Evolutionary conservation across 1,284 basidiomycete species (phyloP).

Genomic region (Ceraceosorus bombacis): DNA sequence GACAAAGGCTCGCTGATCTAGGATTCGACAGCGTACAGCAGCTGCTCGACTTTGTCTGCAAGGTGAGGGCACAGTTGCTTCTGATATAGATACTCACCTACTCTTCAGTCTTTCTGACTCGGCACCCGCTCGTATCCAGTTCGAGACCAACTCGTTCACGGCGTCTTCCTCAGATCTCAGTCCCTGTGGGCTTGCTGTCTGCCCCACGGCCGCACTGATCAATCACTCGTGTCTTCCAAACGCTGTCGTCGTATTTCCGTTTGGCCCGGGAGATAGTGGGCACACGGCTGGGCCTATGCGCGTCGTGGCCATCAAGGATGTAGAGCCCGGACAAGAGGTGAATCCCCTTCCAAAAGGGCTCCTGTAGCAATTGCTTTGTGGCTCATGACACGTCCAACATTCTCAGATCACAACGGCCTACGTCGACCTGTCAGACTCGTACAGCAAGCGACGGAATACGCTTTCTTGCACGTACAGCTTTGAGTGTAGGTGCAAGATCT

Average conservation of each 20-base stretch:
- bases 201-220: conserved; percentile 68
- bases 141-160: conserved; percentile 79
- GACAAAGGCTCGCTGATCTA: conserved; percentile 47
- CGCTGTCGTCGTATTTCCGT: conserved; percentile 78
- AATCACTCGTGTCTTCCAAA: conserved; percentile 91
- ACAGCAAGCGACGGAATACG: conserved; percentile 58
- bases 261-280: conserved; percentile 34
- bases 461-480: conserved; percentile 73
- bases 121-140: conserved; percentile 53
- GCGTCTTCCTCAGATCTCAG: conserved; percentile 56
- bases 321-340: conserved; percentile 49
- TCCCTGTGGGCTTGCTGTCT: conserved; percentile 70
- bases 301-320: conserved; percentile 41
- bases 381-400: not conserved
- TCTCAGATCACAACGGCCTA: conserved; percentile 60
- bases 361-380: too few species aligned
- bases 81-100: conserved; percentile 25
- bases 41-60: conserved; percentile 59
- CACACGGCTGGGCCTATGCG: conserved; percentile 54
- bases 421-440: conserved; percentile 67
- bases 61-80: conserved; percentile 38
- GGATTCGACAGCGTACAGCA: conserved; percentile 58
- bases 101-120: not conserved
- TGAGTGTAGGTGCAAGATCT: conserved; percentile 61
- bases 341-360: too few species aligned